Evolutionary conservation across 2,329 filamentous ascomycete genomes (phyloP).

Genomic region (Neopestalotiopsis rosae): DNA sequence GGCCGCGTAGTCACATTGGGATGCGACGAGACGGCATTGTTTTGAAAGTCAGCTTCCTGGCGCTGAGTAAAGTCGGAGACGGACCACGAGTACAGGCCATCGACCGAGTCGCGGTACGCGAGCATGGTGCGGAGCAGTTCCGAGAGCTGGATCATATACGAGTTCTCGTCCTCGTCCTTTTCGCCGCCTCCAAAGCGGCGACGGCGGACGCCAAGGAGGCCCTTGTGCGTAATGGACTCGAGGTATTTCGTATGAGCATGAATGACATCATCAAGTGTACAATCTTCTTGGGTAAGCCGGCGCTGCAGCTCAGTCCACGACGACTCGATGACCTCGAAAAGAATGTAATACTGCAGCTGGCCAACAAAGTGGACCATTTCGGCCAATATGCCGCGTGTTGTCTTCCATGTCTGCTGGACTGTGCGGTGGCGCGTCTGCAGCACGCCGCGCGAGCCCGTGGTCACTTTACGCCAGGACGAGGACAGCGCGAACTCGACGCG

Average conservation of each 20-base stretch:
- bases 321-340: slow-evolving; percentile 97
- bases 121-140: slow-evolving; percentile 95
- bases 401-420: slow-evolving; percentile 85
- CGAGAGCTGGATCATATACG: slow-evolving; percentile 89
- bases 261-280: slow-evolving; percentile 94
- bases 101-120: slow-evolving; percentile 88
- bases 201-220: slow-evolving; percentile 78
- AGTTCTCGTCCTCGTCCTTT: slow-evolving; percentile 70
- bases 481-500: slow-evolving; percentile 93
- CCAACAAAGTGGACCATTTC: slow-evolving; percentile 99
- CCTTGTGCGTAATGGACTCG: slow-evolving; percentile 93
- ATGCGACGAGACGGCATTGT: slow-evolving; percentile 36
- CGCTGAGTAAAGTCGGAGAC: slow-evolving; percentile 91
- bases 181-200: slow-evolving; percentile 47
- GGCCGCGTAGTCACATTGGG: slow-evolving; percentile 31
- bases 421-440: slow-evolving; percentile 74
- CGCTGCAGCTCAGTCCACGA: slow-evolving; percentile 91
- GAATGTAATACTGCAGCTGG: slow-evolving; percentile 96
- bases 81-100: slow-evolving; percentile 92
- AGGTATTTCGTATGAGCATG: slow-evolving; percentile 90
- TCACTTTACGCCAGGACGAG: slow-evolving; percentile 91
- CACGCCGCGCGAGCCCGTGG: slow-evolving; percentile 93
- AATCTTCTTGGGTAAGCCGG: slow-evolving; percentile 81
- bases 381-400: slow-evolving; percentile 83
- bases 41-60: slow-evolving; percentile 77